Conservation (phyloP, 192 early-diverging fungal genomes). For the Rhizophagus prolifer region DNA sequence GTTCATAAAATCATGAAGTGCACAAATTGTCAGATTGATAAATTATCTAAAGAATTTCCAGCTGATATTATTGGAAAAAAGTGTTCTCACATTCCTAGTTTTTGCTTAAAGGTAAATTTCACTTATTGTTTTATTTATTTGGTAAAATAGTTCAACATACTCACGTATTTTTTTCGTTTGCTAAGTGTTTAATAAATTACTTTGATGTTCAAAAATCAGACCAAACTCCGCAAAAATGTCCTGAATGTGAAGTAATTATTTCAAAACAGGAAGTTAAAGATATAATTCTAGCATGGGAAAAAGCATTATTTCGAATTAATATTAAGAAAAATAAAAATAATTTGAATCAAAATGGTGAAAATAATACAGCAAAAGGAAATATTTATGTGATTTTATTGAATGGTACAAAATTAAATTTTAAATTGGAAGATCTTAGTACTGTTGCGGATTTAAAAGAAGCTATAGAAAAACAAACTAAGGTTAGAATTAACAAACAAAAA, state of each 20-base stretch:
- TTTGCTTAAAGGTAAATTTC: constrained; percentile 24
- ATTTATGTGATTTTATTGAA: constrained; percentile 26
- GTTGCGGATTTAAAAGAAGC: constrained; percentile 3
- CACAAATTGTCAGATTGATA: constrained; percentile 20
- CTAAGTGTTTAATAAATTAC: not conserved
- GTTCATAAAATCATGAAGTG: constrained; percentile 16
- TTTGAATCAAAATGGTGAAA: not conserved
- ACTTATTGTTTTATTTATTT: constrained; percentile 1
- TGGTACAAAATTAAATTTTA: constrained; percentile 10
- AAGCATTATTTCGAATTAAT: constrained; percentile 17
- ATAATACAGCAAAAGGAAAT: not conserved
- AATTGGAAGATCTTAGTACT: not conserved
- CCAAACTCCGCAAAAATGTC: not conserved
- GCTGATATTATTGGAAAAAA: constrained; percentile 5
- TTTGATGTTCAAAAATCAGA: not conserved
- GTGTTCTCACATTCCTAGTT: constrained; percentile 23
- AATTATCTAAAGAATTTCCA: constrained; percentile 29
- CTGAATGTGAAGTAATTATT: constrained; percentile 1
- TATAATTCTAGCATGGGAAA: constrained; percentile 10
- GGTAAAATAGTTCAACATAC: too few species aligned
- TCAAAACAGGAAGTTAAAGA: not conserved
- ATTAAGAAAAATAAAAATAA: not conserved
- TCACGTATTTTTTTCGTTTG: too few species aligned
- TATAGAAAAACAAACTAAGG: not conserved
- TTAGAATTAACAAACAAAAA: constrained; percentile 23